Percentiles rank a stretch among this genome's conserved stretches.
Conservation (phyloP, 2,329 filamentous ascomycete species). For the Cordyceps cateniannulata region DNA sequence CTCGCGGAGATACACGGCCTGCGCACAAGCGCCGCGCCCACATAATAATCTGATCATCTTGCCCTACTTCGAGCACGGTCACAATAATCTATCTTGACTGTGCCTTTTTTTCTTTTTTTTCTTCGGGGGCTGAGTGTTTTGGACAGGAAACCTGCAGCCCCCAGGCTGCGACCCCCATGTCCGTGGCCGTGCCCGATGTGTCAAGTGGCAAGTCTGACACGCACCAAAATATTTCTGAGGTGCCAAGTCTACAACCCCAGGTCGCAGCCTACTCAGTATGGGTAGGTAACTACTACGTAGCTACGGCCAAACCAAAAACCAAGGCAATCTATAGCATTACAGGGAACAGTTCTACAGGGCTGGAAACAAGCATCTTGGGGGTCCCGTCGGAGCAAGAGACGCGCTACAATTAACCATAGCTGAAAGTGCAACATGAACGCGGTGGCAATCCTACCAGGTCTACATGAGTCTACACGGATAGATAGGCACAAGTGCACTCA, state of each 20-base stretch:
- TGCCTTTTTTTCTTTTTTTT: background rate
- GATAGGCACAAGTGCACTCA: no score
- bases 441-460: no score
- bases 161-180: background rate
- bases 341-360: background rate
- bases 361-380: background rate
- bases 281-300: no score
- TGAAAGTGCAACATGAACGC: background rate
- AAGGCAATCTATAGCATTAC: background rate
- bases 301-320: background rate
- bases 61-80: no score
- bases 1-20: no score
- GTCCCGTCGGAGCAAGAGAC: background rate
- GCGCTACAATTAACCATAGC: background rate
- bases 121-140: background rate
- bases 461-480: no score
- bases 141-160: background rate
- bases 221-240: background rate
- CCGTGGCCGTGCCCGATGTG: background rate
- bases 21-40: no score
- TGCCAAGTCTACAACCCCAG: background rate
- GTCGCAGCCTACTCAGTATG: background rate
- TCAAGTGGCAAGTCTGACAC: conserved; percentile 5
- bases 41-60: no score
- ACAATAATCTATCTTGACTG: no score